phyloP scores from a whole-genome alignment of 768 basidiomycete species.

The Boletus pseudo-olivaceus region DNA sequence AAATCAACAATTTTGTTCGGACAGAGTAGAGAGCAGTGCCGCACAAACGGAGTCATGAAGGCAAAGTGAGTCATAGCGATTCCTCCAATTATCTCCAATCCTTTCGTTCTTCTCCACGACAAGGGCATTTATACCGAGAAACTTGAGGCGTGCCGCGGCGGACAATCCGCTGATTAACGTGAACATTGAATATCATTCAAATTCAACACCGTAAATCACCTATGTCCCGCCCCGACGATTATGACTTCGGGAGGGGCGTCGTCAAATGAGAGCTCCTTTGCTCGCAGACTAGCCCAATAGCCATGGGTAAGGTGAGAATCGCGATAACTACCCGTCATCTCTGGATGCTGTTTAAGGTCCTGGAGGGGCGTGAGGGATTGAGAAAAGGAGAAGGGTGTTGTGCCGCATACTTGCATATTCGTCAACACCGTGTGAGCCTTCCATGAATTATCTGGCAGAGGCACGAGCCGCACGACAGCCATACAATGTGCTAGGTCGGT shows the following conservation, averaged over 20 bases:
- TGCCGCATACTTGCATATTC: constrained; percentile 39
- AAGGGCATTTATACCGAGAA: constrained; percentile 50
- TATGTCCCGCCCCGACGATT: constrained; percentile 60
- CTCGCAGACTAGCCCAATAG: not conserved
- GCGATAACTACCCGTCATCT: constrained; percentile 23
- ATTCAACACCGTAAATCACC: constrained; percentile 40
- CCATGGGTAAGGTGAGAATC: not conserved
- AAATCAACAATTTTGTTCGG: not conserved
- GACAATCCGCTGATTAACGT: not conserved
- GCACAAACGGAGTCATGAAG: constrained; percentile 46
- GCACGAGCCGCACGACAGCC: constrained; percentile 30
- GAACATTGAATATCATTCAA: constrained; percentile 17
- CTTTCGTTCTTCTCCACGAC: constrained; percentile 50
- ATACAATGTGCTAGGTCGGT: not conserved
- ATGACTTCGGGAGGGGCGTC: constrained; percentile 36
- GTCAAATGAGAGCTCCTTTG: not conserved
- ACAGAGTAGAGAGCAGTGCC: not conserved
- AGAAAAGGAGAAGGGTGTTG: not conserved
- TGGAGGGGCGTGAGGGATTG: not conserved
- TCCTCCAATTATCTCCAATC: constrained; percentile 54
- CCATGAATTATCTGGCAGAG: constrained; percentile 44
- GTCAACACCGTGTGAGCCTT: constrained; percentile 58
- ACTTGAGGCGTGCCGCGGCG: constrained; percentile 56
- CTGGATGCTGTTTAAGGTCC: constrained; percentile 35
- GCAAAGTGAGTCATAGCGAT: constrained; percentile 53